Conservation (phyloP, 768 basidiomycete genomes). For the Nidularia sp. region DNA sequence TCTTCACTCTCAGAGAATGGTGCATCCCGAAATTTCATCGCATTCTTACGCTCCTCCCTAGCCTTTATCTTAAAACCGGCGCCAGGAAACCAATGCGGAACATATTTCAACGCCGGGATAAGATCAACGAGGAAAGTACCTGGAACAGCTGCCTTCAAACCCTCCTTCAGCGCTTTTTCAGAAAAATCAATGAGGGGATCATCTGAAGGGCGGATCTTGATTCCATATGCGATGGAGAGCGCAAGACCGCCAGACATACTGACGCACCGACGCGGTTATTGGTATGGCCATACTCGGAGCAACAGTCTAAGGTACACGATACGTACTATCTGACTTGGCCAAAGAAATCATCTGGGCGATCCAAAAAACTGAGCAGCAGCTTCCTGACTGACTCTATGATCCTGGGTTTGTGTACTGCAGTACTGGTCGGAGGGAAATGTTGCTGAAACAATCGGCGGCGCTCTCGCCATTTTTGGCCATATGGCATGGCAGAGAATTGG, state of each 20-base stretch:
- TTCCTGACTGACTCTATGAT: slow-evolving; percentile 1
- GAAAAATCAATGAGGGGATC: slow-evolving; percentile 35
- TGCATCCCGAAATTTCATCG: slow-evolving; percentile 24
- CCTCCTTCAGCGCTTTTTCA: slow-evolving; percentile 23
- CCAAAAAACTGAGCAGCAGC: slow-evolving; percentile 2
- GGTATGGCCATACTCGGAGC: not conserved
- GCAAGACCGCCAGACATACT: not conserved
- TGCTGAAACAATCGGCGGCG: not conserved
- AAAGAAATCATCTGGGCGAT: slow-evolving; percentile 5
- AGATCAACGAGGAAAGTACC: slow-evolving; percentile 36
- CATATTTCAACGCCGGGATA: slow-evolving; percentile 24
- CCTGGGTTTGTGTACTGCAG: not conserved
- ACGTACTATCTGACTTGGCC: slow-evolving; percentile 4
- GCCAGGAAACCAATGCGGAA: slow-evolving; percentile 56
- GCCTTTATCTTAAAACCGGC: slow-evolving; percentile 50
- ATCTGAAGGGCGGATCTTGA: slow-evolving; percentile 23
- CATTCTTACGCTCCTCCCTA: slow-evolving; percentile 28
- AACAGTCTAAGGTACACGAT: not conserved
- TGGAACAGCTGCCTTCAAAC: slow-evolving; percentile 22
- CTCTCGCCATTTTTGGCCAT: not conserved
- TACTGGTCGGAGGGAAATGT: not conserved
- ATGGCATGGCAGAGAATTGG: not conserved
- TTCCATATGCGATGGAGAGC: slow-evolving; percentile 33
- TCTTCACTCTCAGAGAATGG: slow-evolving; percentile 22
- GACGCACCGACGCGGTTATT: not conserved